Conservation (phyloP, 2,329 filamentous ascomycete species). For the Trichophyton schoenleinii region DNA sequence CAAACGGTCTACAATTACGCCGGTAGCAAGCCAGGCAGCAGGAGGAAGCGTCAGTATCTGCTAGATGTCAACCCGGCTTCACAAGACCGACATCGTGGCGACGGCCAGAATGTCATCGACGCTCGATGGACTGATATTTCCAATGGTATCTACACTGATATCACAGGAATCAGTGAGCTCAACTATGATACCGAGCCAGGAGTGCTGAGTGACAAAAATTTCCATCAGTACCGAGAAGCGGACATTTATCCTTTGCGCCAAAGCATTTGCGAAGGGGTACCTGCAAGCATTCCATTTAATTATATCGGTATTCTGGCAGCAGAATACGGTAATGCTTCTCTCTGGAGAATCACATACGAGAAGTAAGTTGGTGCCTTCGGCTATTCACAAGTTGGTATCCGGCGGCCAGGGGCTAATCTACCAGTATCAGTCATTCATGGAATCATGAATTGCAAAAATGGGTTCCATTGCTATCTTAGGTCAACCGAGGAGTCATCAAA, state of each 20-base stretch:
- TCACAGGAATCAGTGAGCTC: constrained; percentile 62
- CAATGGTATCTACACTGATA: constrained; percentile 72
- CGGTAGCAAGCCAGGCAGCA: constrained; percentile 22
- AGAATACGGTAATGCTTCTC: constrained; percentile 28
- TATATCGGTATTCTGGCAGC: constrained; percentile 29
- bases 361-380: constrained; percentile 19
- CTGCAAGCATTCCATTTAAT: constrained; percentile 50
- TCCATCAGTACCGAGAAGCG: constrained; percentile 55
- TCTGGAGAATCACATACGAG: constrained; percentile 25
- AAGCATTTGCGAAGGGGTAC: constrained; percentile 61
- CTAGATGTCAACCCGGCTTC: constrained; percentile 67
- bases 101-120: constrained; percentile 70
- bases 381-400: neutral
- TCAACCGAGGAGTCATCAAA: neutral
- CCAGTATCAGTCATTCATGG: constrained; percentile 28
- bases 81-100: constrained; percentile 46
- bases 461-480: constrained; percentile 18
- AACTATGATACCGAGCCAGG: constrained; percentile 48
- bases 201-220: constrained; percentile 68
- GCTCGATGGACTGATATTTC: constrained; percentile 66
- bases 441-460: constrained; percentile 22
- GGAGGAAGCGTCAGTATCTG: constrained; percentile 47
- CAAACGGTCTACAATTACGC: constrained; percentile 46
- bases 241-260: constrained; percentile 66
- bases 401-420: constrained; percentile 10